Evolutionary conservation across 1,139 yeast genomes (phyloP).

Genomic region (Pneumocystis carinii): DNA sequence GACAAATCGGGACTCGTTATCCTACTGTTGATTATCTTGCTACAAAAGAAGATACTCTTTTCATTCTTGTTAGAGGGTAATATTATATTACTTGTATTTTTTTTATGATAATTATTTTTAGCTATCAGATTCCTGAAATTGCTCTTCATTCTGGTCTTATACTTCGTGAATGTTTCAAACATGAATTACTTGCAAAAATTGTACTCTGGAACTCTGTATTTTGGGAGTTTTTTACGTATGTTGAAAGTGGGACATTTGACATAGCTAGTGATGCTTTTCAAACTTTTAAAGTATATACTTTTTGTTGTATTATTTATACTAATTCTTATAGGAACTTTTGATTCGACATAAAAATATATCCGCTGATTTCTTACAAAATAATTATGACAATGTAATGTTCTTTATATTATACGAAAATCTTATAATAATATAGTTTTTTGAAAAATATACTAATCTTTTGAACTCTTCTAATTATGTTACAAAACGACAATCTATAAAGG

Average conservation of each 20-base stretch:
- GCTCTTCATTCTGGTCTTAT: slow-evolving; percentile 68
- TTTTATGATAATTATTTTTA: not conserved
- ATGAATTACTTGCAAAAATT: slow-evolving; percentile 51
- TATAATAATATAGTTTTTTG: slow-evolving; percentile 34
- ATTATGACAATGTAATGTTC: slow-evolving; percentile 1
- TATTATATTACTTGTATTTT: not conserved
- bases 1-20: slow-evolving; percentile 59
- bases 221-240: slow-evolving; percentile 75
- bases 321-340: slow-evolving; percentile 42
- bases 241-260: slow-evolving; percentile 66
- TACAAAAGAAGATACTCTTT: slow-evolving; percentile 49
- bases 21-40: slow-evolving; percentile 80
- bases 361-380: slow-evolving; percentile 19
- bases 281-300: slow-evolving; percentile 25
- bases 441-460: slow-evolving; percentile 50
- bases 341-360: slow-evolving; percentile 56
- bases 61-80: slow-evolving; percentile 49
- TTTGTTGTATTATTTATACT: slow-evolving; percentile 7
- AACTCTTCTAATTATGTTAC: slow-evolving; percentile 75
- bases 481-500: slow-evolving; percentile 71
- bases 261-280: slow-evolving; percentile 81
- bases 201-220: slow-evolving; percentile 39
- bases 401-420: slow-evolving; percentile 8
- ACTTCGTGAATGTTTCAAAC: slow-evolving; percentile 70
- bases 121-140: slow-evolving; percentile 44